Conservation (phyloP, 805 yeast genomes). For the Ogataea nitratoaversa region DNA sequence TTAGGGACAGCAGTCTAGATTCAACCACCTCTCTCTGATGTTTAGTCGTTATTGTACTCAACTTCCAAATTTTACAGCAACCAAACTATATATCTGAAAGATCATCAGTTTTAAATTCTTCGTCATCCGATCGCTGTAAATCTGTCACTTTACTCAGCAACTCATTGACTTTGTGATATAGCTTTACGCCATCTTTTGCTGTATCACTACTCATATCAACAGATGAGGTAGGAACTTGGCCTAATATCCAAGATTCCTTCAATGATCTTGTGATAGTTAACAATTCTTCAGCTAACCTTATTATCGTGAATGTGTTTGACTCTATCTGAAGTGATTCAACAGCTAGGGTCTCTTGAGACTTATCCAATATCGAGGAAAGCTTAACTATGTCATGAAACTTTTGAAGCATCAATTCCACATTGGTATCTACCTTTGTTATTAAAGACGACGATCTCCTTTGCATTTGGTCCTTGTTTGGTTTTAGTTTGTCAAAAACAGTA, state of each 20-base stretch:
- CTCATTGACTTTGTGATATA: constrained; percentile 32
- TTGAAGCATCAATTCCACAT: constrained; percentile 46
- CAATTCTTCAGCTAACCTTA: constrained; percentile 50
- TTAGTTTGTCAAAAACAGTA: no score
- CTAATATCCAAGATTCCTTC: constrained; percentile 56
- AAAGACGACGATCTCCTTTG: constrained; percentile 41
- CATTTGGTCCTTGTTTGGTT: no score
- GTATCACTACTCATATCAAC: constrained; percentile 13
- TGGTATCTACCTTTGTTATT: constrained; percentile 45
- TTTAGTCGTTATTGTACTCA: no score
- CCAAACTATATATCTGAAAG: not conserved
- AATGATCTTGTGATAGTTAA: constrained; percentile 44
- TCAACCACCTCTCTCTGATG: no score
- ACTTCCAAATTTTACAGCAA: no score
- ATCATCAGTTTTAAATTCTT: constrained; percentile 4
- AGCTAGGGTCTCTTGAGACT: constrained; percentile 35
- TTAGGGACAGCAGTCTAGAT: no score
- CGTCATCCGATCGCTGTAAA: constrained; percentile 25
- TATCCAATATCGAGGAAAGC: constrained; percentile 34
- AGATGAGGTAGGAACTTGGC: constrained; percentile 37
- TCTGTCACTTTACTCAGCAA: constrained; percentile 32
- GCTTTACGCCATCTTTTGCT: constrained; percentile 25
- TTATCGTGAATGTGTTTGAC: constrained; percentile 46
- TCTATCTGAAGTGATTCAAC: constrained; percentile 56
- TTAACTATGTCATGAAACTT: constrained; percentile 52